phyloP scores from a whole-genome alignment of 352 stramenopile genomes.

The Pythium scleroteichum region DNA sequence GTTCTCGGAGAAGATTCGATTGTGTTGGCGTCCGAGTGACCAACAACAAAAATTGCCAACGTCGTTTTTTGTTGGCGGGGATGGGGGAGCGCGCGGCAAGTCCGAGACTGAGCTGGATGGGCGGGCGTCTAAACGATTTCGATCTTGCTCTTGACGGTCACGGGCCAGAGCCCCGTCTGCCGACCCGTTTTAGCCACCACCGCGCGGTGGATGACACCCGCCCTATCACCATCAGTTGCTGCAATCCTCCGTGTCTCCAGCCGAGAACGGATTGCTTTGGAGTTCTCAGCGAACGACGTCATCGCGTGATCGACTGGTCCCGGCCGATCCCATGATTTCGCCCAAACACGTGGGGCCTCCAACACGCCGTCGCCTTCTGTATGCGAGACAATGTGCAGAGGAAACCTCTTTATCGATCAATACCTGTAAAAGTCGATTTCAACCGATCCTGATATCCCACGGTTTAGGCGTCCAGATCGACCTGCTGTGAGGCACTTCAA shows the following conservation, averaged over 20 bases:
- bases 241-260: slow-evolving; percentile 13
- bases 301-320: slow-evolving; percentile 14
- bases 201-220: background rate
- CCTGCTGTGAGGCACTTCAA: slow-evolving; percentile 9
- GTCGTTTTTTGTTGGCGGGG: slow-evolving; percentile 6
- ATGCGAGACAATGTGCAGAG: slow-evolving; percentile 15
- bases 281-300: slow-evolving; percentile 2
- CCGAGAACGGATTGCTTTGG: slow-evolving; percentile 6
- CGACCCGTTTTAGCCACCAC: slow-evolving; percentile 9
- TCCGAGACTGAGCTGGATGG: slow-evolving; percentile 10
- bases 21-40: slow-evolving; percentile 11
- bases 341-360: slow-evolving; percentile 8
- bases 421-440: background rate
- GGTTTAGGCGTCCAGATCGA: background rate
- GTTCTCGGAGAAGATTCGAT: background rate
- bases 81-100: slow-evolving; percentile 12
- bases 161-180: background rate
- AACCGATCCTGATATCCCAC: background rate
- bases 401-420: background rate
- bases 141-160: slow-evolving; percentile 10
- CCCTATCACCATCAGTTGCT: slow-evolving; percentile 21
- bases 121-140: slow-evolving; percentile 6
- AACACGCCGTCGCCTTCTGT: slow-evolving; percentile 8
- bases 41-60: slow-evolving; percentile 11
- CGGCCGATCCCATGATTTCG: slow-evolving; percentile 9